A percentile compares a stretch with the other conserved stretches of the same genome.
phyloP scores from a whole-genome alignment of 2,329 filamentous ascomycete genomes.

The Nemania diffusa region DNA sequence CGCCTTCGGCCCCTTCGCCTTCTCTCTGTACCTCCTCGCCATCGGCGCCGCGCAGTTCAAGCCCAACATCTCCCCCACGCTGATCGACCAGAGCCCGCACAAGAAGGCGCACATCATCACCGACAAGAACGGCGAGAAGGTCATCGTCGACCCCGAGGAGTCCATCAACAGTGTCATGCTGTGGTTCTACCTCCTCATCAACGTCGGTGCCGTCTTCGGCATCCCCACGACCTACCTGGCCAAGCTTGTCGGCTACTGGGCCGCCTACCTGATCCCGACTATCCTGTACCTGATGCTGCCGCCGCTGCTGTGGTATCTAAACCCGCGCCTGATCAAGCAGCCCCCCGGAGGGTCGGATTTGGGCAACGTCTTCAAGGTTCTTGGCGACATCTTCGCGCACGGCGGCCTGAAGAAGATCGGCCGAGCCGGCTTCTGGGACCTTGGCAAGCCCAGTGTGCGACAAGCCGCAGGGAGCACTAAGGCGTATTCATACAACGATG shows the following conservation, averaged over 20 bases:
- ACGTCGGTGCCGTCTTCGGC: constrained; percentile 61
- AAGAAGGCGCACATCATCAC: constrained; percentile 64
- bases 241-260: constrained; percentile 61
- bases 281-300: constrained; percentile 70
- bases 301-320: constrained; percentile 65
- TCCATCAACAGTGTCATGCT: constrained; percentile 73
- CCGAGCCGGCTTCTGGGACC: constrained; percentile 61
- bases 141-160: constrained; percentile 73
- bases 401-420: constrained; percentile 46
- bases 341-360: constrained; percentile 75
- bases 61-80: constrained; percentile 74
- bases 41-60: constrained; percentile 77
- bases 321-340: constrained; percentile 65
- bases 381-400: constrained; percentile 51
- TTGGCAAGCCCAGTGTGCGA: constrained; percentile 63
- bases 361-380: constrained; percentile 52
- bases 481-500: constrained; percentile 65
- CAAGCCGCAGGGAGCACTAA: constrained; percentile 52
- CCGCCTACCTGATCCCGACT: constrained; percentile 56
- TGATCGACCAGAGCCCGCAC: constrained; percentile 73
- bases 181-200: constrained; percentile 67
- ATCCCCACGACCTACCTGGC: constrained; percentile 63
- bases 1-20: constrained; percentile 66
- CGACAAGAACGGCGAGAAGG: constrained; percentile 66
- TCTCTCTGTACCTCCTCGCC: constrained; percentile 65